A percentile compares a stretch with the other conserved stretches of the same genome.
These are phyloP conservation scores for Yamadazyma endophytica DNA, from an alignment of 805 yeast species.

Conservation along the genomic window DNA sequence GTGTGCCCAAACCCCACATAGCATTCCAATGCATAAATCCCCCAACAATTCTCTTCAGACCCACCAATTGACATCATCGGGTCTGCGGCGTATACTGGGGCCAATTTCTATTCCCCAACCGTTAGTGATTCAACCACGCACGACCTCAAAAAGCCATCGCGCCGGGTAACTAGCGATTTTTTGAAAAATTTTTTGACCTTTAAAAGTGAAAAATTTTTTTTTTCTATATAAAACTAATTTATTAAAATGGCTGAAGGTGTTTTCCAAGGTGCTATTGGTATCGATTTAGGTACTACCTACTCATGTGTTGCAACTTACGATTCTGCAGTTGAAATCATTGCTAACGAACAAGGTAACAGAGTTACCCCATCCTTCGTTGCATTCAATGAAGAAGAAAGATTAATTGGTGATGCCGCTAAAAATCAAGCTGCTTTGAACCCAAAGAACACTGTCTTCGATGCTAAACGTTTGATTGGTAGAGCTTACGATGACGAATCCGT, in stretches of 20 bases:
- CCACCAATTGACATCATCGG: too few species aligned
- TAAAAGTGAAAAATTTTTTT: constrained; percentile 3
- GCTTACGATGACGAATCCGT: constrained; percentile 57
- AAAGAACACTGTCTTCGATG: constrained; percentile 47
- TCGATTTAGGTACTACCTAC: constrained; percentile 51
- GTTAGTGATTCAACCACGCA: too few species aligned
- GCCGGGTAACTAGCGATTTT: constrained; percentile 6
- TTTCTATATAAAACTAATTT: constrained; percentile 7
- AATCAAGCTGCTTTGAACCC: constrained; percentile 51
- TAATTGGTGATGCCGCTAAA: constrained; percentile 50
- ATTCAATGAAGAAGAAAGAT: constrained; percentile 46
- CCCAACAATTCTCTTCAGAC: too few species aligned
- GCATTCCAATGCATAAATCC: too few species aligned
- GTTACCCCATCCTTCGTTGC: constrained; percentile 50
- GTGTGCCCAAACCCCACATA: too few species aligned
- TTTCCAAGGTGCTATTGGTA: constrained; percentile 83
- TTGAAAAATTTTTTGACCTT: constrained; percentile 6
- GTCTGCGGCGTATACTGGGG: too few species aligned
- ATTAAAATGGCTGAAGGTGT: constrained; percentile 91
- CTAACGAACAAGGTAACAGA: constrained; percentile 51
- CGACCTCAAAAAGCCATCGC: constrained; percentile 3
- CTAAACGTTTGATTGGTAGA: constrained; percentile 57
- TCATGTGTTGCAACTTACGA: constrained; percentile 50
- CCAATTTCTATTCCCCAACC: too few species aligned
- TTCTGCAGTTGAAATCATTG: constrained; percentile 47